phyloP scores from a whole-genome alignment of 305 asterid genomes.

The Fraxinus floribunda region DNA sequence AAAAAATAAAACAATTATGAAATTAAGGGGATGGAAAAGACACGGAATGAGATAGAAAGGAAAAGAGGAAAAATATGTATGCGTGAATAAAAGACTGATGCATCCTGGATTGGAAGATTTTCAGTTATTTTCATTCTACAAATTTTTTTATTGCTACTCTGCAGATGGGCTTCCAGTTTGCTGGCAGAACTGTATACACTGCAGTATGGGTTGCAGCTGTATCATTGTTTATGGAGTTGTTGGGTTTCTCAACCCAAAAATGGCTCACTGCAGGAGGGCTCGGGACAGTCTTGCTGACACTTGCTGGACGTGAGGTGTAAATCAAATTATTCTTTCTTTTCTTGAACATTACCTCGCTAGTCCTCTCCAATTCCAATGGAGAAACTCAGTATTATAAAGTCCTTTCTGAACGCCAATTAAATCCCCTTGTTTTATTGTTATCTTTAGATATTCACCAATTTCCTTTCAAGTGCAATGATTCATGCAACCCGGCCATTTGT shows the following conservation, averaged over 20 bases:
- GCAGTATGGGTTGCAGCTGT: constrained; percentile 98
- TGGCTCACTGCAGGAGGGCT: constrained; percentile 98
- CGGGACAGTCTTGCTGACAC: constrained; percentile 92
- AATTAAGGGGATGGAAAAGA: background rate
- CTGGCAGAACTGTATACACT: constrained; percentile 74
- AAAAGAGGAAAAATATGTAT: background rate
- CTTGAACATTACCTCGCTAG: constrained; percentile 11
- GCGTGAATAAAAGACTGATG: constrained; percentile 6
- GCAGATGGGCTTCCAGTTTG: constrained; percentile 97
- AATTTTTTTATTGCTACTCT: constrained; percentile 25
- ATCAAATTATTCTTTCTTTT: constrained; percentile 12
- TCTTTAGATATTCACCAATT: constrained; percentile 82
- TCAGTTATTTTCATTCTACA: background rate
- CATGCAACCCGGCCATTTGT: constrained; percentile 93
- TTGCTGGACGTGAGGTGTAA: constrained; percentile 96
- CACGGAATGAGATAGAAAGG: background rate
- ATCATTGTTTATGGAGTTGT: constrained; percentile 93
- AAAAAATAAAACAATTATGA: background rate
- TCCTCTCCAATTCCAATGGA: constrained; percentile 1
- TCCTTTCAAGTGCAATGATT: constrained; percentile 93
- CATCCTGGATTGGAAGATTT: constrained; percentile 16
- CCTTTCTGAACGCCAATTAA: constrained; percentile 22
- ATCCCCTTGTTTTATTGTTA: constrained; percentile 17
- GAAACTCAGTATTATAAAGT: background rate
- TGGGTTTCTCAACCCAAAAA: constrained; percentile 94